Conservation (phyloP, 495 filamentous ascomycete species). For the Hypoxylon cercidicola region DNA sequence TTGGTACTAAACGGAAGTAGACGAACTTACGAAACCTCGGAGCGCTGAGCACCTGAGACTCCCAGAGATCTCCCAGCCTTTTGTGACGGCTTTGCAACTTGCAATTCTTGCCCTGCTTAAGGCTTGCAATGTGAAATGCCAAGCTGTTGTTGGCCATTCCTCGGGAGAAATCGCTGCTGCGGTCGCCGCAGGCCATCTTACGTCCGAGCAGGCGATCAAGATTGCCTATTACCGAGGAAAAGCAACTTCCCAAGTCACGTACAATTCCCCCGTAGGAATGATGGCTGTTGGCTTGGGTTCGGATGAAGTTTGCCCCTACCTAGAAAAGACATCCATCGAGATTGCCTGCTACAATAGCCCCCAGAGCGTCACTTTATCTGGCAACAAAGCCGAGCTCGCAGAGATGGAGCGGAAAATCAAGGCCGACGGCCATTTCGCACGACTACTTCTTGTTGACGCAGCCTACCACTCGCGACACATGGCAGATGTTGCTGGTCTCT, state of each 20-base stretch:
- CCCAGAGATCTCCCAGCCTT: conserved; percentile 49
- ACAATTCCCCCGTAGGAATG: conserved; percentile 25
- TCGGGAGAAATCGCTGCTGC: conserved; percentile 57
- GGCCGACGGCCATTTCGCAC: conserved; percentile 46
- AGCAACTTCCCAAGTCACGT: background rate
- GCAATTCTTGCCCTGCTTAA: conserved; percentile 59
- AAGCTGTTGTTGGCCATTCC: conserved; percentile 50
- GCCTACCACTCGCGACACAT: conserved; percentile 61
- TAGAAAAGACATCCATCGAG: conserved; percentile 40
- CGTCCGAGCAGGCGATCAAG: conserved; percentile 30
- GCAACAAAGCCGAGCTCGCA: conserved; percentile 49
- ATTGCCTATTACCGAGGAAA: conserved; percentile 49
- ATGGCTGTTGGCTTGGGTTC: conserved; percentile 4
- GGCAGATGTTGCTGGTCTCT: conserved; percentile 44
- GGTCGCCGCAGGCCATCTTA: conserved; percentile 42
- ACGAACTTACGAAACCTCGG: conserved; percentile 40
- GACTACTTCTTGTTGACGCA: conserved; percentile 50
- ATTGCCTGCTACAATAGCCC: conserved; percentile 62
- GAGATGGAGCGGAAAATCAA: conserved; percentile 43
- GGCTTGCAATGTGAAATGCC: conserved; percentile 54
- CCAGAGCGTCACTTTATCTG: conserved; percentile 56
- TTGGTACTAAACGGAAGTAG: background rate
- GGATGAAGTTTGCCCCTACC: background rate
- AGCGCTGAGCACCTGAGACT: conserved; percentile 32
- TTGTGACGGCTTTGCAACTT: conserved; percentile 57